These are phyloP conservation scores for Periconia macrospinosa DNA, from an alignment of 2,329 filamentous ascomycete species.

Conservation along the genomic window DNA sequence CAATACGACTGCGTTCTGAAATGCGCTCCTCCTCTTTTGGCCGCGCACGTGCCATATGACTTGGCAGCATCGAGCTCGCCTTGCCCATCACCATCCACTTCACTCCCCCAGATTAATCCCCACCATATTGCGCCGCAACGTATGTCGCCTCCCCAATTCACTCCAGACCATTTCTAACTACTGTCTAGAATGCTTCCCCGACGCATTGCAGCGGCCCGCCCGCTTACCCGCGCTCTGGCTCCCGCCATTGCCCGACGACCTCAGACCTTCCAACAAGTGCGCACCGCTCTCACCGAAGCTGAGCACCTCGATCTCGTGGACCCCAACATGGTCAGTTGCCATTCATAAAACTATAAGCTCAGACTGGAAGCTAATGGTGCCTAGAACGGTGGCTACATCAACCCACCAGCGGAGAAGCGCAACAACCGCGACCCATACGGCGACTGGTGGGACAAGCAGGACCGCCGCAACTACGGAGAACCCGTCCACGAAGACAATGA, in stretches of 20 bases:
- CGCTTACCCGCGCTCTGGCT: conserved; percentile 41
- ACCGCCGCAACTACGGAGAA: conserved; percentile 95
- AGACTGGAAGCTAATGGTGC: conserved; percentile 18
- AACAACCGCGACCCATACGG: conserved; percentile 90
- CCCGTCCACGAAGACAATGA: conserved; percentile 97
- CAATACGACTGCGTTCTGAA: too few relatives aligned
- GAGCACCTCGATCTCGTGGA: conserved; percentile 51
- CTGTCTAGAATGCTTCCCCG: conserved; percentile 45
- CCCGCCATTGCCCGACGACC: conserved; percentile 33
- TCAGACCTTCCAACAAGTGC: conserved; percentile 39
- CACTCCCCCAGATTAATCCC: conserved; percentile 20
- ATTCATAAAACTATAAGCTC: background rate
- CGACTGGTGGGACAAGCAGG: conserved; percentile 97
- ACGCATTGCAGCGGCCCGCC: conserved; percentile 46
- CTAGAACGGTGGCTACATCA: conserved; percentile 82
- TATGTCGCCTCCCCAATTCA: conserved; percentile 21
- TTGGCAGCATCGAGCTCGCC: conserved; percentile 12
- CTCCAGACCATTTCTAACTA: conserved; percentile 45
- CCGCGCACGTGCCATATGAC: background rate
- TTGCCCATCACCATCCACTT: conserved; percentile 23
- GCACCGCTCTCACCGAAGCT: conserved; percentile 35
- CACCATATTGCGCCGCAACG: conserved; percentile 28
- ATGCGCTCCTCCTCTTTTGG: background rate
- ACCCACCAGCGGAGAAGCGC: conserved; percentile 79
- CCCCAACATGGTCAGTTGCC: conserved; percentile 64